These are phyloP conservation scores for Sphaerulina vaccinii DNA, from an alignment of 2,329 filamentous ascomycete genomes.

Conservation along the genomic window DNA sequence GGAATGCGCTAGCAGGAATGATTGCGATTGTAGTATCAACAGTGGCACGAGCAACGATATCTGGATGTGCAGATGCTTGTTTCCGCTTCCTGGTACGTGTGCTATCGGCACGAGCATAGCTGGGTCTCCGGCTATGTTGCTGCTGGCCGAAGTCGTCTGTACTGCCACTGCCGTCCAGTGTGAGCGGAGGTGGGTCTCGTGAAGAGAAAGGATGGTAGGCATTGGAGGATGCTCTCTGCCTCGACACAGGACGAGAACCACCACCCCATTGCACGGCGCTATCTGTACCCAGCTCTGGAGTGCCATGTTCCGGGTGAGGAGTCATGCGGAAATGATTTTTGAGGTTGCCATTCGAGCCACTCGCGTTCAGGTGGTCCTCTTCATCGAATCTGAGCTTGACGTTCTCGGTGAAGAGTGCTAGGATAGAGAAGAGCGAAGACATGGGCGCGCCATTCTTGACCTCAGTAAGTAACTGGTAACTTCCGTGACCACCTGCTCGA, in stretches of 20 bases:
- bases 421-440: slow-evolving; percentile 96
- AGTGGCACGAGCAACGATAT: slow-evolving; percentile 93
- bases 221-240: slow-evolving; percentile 28
- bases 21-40: slow-evolving; percentile 98
- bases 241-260: slow-evolving; percentile 28
- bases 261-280: slow-evolving; percentile 27
- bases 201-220: slow-evolving; percentile 18
- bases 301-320: slow-evolving; percentile 23
- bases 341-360: slow-evolving; percentile 24
- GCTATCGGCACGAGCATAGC: slow-evolving; percentile 25
- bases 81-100: slow-evolving; percentile 29
- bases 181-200: slow-evolving; percentile 34
- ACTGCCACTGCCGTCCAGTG: slow-evolving; percentile 28
- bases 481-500: slow-evolving; percentile 67
- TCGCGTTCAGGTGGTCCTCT: slow-evolving; percentile 55
- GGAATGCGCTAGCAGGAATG: slow-evolving; percentile 93
- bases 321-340: slow-evolving; percentile 28
- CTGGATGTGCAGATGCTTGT: slow-evolving; percentile 81
- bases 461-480: slow-evolving; percentile 92
- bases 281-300: slow-evolving; percentile 30
- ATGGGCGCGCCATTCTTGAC: slow-evolving; percentile 97
- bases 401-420: slow-evolving; percentile 95
- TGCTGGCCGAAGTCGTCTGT: slow-evolving; percentile 29
- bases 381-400: slow-evolving; percentile 71
- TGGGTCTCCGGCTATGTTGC: slow-evolving; percentile 29